Percentiles rank a stretch among this genome's conserved stretches.
These are phyloP conservation scores for Dovyalis caffra DNA, from an alignment of 345 rosid genomes.

Conservation along the genomic window DNA sequence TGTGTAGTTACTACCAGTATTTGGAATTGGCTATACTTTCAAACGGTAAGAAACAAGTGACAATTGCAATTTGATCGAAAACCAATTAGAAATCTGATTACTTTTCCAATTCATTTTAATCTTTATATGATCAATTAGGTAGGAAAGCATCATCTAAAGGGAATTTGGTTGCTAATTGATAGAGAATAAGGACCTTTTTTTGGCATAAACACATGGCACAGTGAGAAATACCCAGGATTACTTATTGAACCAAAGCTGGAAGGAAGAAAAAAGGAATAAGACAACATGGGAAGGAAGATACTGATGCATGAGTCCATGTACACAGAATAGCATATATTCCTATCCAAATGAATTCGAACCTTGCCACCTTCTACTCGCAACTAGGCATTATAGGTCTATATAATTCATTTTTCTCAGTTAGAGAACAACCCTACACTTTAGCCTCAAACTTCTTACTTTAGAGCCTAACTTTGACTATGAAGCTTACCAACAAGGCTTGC, in stretches of 20 bases:
- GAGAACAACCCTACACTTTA: not conserved
- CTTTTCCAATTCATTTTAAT: not conserved
- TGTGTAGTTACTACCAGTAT: too few species aligned
- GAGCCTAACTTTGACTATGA: not conserved
- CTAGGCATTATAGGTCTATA: not conserved
- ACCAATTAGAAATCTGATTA: too few species aligned
- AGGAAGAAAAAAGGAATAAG: not conserved
- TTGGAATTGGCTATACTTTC: too few species aligned
- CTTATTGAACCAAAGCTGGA: not conserved
- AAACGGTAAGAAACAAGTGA: too few species aligned
- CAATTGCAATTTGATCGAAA: too few species aligned
- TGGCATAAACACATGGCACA: not conserved
- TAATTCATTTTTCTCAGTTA: not conserved
- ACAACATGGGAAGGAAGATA: not conserved
- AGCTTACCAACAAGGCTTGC: slow-evolving; percentile 17
- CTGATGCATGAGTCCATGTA: not conserved
- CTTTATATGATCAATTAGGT: not conserved
- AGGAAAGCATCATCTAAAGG: not conserved
- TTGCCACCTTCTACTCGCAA: not conserved
- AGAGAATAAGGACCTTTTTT: not conserved
- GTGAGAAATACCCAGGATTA: not conserved
- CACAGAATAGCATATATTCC: not conserved
- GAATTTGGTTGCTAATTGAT: not conserved
- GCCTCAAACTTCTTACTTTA: not conserved
- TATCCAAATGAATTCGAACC: not conserved